Evolutionary conservation across 2,329 filamentous ascomycete species (phyloP).

Genomic region (Penicillium sp.): DNA sequence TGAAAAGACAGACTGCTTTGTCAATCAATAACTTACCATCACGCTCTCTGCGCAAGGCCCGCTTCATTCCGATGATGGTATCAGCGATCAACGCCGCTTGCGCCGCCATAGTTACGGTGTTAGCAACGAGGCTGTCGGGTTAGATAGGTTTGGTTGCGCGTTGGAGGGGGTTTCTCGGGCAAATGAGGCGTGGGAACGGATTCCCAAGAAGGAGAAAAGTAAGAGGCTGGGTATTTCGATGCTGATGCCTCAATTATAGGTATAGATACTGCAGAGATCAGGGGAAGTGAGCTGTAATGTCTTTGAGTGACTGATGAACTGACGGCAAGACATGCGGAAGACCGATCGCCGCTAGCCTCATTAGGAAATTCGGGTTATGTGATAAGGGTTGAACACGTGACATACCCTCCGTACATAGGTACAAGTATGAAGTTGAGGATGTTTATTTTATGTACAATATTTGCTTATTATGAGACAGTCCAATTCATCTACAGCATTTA

Average conservation of each 20-base stretch:
- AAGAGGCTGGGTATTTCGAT: neutral
- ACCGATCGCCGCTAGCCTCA: constrained; percentile 23
- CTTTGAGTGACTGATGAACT: constrained; percentile 17
- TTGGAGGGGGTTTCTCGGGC: neutral
- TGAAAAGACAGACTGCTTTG: neutral
- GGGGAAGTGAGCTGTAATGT: neutral
- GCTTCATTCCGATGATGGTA: constrained; percentile 56
- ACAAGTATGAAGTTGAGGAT: neutral
- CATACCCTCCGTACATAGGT: neutral
- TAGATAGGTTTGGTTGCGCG: constrained; percentile 15
- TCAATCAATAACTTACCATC: constrained; percentile 37
- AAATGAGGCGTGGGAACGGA: neutral
- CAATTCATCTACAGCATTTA: constrained; percentile 3
- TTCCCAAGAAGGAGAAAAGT: neutral
- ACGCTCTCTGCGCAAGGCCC: constrained; percentile 49
- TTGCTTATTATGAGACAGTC: neutral
- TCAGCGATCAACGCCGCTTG: constrained; percentile 50
- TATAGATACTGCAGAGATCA: neutral
- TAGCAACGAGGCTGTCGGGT: constrained; percentile 14
- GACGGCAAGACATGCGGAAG: constrained; percentile 23
- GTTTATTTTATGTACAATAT: neutral
- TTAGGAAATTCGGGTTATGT: constrained; percentile 13
- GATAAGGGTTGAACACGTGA: constrained; percentile 28
- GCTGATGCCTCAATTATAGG: neutral
- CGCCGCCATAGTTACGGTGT: constrained; percentile 39